Conservation (phyloP, 1,139 yeast species). For the Hansenula lynferdii region DNA sequence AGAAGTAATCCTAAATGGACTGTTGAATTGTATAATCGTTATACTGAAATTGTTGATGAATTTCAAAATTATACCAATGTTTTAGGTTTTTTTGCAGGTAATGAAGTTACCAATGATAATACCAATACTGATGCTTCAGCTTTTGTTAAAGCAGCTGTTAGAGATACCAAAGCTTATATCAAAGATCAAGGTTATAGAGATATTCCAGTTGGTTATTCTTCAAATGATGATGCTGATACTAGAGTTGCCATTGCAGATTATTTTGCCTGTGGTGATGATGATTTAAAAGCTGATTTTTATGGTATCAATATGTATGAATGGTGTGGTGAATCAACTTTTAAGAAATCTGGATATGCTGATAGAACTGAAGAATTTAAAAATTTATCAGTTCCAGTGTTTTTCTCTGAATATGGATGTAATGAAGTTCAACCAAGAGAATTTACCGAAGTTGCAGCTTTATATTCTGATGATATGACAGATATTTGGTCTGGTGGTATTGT, state of each 20-base stretch:
- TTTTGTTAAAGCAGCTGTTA: slow-evolving; percentile 74
- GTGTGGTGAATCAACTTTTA: slow-evolving; percentile 76
- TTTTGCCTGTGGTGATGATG: slow-evolving; percentile 68
- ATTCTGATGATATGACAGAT: slow-evolving; percentile 59
- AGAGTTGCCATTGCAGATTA: slow-evolving; percentile 69
- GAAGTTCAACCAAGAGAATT: slow-evolving; percentile 56
- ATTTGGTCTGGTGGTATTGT: slow-evolving; percentile 91
- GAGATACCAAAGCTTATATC: slow-evolving; percentile 72
- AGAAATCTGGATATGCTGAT: slow-evolving; percentile 64
- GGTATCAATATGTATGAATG: slow-evolving; percentile 96
- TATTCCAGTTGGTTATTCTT: slow-evolving; percentile 79
- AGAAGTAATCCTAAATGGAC: slow-evolving; percentile 58
- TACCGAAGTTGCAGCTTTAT: slow-evolving; percentile 64
- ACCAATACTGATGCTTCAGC: slow-evolving; percentile 73
- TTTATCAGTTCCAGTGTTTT: slow-evolving; percentile 65
- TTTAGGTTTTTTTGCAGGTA: slow-evolving; percentile 78
- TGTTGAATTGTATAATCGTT: slow-evolving; percentile 58
- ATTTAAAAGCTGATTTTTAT: slow-evolving; percentile 76
- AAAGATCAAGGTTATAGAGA: slow-evolving; percentile 51
- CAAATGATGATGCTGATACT: slow-evolving; percentile 67
- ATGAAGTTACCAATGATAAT: slow-evolving; percentile 68
- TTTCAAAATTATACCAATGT: slow-evolving; percentile 67
- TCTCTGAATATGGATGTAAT: slow-evolving; percentile 83
- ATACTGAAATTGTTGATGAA: slow-evolving; percentile 58
- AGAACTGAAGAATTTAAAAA: slow-evolving; percentile 69